Evolutionary conservation across 1,284 basidiomycete species (phyloP).

Genomic region (Hymenochaete sp.): DNA sequence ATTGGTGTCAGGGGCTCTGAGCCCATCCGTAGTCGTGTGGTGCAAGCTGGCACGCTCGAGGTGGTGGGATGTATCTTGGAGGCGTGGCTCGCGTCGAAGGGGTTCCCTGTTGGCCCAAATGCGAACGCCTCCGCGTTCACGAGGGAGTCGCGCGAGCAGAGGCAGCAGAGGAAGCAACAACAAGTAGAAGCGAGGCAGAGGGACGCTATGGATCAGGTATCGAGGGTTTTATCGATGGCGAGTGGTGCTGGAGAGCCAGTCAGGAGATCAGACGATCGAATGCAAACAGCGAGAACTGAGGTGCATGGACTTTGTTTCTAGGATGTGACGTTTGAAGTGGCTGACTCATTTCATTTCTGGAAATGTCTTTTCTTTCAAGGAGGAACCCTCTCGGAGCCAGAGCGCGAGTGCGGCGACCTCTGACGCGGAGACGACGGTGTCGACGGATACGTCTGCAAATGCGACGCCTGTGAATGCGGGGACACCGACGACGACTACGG

Average conservation of each 20-base stretch:
- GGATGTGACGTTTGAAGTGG: not conserved
- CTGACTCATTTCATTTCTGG: not conserved
- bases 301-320: constrained; percentile 3
- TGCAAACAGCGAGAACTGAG: constrained; percentile 6
- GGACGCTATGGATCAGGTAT: too few species aligned
- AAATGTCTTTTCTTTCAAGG: not conserved
- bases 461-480: constrained; percentile 48
- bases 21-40: constrained; percentile 83
- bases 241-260: too few species aligned
- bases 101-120: constrained; percentile 68
- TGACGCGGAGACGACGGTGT: constrained; percentile 38
- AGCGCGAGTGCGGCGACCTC: constrained; percentile 37
- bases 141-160: constrained; percentile 63
- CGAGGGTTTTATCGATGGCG: too few species aligned
- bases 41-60: constrained; percentile 92
- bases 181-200: constrained; percentile 45
- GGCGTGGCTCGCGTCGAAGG: constrained; percentile 81
- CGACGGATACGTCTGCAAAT: constrained; percentile 49
- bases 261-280: too few species aligned
- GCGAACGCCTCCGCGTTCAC: constrained; percentile 53
- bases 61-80: constrained; percentile 93
- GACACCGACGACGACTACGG: constrained; percentile 50
- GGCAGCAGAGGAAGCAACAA: constrained; percentile 48
- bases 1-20: constrained; percentile 97
- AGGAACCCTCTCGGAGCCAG: too few species aligned